These are phyloP conservation scores for Naegleria gruberi DNA, from an alignment of 208 protist species.

Conservation along the genomic window DNA sequence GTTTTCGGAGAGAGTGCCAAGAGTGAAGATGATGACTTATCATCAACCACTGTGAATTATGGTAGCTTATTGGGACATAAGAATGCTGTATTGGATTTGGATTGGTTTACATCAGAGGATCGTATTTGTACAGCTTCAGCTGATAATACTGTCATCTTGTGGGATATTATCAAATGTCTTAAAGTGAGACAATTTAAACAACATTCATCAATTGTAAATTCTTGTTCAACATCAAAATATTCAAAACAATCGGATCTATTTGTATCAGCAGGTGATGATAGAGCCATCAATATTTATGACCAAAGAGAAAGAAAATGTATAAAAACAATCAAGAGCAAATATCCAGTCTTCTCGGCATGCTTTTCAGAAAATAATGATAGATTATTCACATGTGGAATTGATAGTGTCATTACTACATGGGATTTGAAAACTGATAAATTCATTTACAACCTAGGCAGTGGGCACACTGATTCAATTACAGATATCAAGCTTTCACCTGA, in stretches of 20 bases:
- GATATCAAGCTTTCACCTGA: constrained; percentile 20
- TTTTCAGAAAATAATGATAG: not conserved
- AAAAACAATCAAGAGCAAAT: constrained; percentile 1
- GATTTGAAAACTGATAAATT: constrained; percentile 23
- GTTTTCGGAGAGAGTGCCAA: constrained; percentile 26
- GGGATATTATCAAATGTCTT: not conserved
- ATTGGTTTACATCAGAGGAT: not conserved
- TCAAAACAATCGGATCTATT: not conserved
- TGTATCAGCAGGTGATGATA: constrained; percentile 26
- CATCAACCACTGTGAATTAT: constrained; percentile 2
- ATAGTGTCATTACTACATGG: not conserved
- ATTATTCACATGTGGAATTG: constrained; percentile 22
- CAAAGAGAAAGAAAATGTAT: constrained; percentile 23
- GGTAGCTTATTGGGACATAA: constrained; percentile 24
- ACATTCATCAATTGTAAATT: constrained; percentile 31
- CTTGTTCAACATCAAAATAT: not conserved
- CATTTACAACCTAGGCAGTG: not conserved
- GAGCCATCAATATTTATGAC: constrained; percentile 25
- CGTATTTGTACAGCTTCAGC: constrained; percentile 23
- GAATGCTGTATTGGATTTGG: constrained; percentile 27
- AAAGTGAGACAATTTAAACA: constrained; percentile 28
- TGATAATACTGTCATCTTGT: constrained; percentile 31
- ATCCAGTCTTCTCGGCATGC: constrained; percentile 8
- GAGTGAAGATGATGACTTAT: not conserved
- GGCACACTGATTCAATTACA: constrained; percentile 29